These are phyloP conservation scores for Fusarium robinianum DNA, from an alignment of 2,329 filamentous ascomycete species.

Conservation along the genomic window DNA sequence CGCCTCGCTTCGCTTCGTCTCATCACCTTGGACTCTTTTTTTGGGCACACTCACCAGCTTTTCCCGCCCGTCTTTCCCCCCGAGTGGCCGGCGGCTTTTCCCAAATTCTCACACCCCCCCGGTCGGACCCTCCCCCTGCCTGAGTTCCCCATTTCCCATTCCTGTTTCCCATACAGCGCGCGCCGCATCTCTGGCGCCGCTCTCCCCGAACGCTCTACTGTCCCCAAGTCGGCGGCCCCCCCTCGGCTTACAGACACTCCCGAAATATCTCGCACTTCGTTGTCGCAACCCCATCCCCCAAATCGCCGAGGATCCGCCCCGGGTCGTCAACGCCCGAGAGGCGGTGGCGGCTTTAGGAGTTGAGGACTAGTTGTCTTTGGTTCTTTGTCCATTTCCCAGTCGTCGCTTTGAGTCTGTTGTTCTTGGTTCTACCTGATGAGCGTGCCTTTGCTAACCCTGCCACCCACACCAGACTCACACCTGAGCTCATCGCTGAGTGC, in stretches of 20 bases:
- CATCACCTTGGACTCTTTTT: conserved; percentile 22
- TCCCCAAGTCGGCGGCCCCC: conserved; percentile 31
- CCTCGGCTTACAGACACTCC: conserved; percentile 29
- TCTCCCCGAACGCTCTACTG: conserved; percentile 28
- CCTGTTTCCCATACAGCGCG: conserved; percentile 25
- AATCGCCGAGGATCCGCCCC: conserved; percentile 13
- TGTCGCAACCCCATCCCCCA: conserved; percentile 7
- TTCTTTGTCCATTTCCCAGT: too few relatives aligned
- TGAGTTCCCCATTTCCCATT: conserved; percentile 24
- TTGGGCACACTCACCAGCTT: conserved; percentile 21
- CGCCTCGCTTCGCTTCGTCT: conserved; percentile 23
- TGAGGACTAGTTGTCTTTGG: too few relatives aligned
- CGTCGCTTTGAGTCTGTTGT: too few relatives aligned
- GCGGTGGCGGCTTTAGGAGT: too few relatives aligned
- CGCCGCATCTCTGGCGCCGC: conserved; percentile 18
- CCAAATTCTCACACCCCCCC: conserved; percentile 21
- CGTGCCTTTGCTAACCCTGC: conserved; percentile 31
- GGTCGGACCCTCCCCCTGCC: conserved; percentile 23
- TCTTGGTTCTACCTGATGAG: conserved; percentile 2
- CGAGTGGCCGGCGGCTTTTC: conserved; percentile 25
- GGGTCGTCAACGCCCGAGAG: conserved; percentile 11
- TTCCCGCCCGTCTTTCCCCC: conserved; percentile 21
- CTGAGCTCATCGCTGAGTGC: conserved; percentile 62
- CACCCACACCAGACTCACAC: conserved; percentile 51
- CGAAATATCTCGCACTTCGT: conserved; percentile 25